Conservation (phyloP, 2,329 filamentous ascomycete species). For the Fusarium setosum region DNA sequence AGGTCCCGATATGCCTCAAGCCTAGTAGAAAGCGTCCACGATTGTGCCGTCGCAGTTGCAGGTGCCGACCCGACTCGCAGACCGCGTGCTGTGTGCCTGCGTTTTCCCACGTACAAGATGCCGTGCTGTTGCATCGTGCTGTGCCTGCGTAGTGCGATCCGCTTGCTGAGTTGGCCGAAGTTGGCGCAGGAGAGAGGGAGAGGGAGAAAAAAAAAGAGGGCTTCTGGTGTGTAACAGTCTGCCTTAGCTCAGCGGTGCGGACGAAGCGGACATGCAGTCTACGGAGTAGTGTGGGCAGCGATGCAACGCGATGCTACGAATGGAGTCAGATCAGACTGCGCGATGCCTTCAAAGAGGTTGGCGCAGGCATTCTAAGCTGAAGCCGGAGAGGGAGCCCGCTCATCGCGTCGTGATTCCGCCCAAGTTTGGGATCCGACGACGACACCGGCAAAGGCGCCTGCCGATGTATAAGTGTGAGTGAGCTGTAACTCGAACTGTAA, state of each 20-base stretch:
- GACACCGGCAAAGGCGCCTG: conserved; percentile 4
- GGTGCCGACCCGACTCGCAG: conserved; percentile 1
- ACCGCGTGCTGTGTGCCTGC: conserved; percentile 22
- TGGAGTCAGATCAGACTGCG: conserved; percentile 33
- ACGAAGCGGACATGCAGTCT: background rate
- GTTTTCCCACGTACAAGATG: conserved; percentile 18
- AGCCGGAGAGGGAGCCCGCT: background rate
- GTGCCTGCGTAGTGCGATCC: conserved; percentile 18
- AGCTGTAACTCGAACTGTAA: background rate
- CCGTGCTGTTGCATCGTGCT: conserved; percentile 21
- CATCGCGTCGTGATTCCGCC: conserved; percentile 2
- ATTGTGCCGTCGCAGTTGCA: conserved; percentile 5
- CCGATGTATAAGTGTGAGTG: conserved; percentile 9
- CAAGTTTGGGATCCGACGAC: background rate
- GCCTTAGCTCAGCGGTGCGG: background rate
- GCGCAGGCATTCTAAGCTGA: conserved; percentile 13
- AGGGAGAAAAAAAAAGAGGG: background rate
- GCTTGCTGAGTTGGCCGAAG: conserved; percentile 41
- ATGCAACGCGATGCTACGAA: conserved; percentile 29
- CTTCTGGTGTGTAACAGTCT: conserved; percentile 14
- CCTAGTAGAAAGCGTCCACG: background rate
- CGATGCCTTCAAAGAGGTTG: conserved; percentile 32
- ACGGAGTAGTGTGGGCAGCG: conserved; percentile 10
- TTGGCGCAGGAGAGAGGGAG: conserved; percentile 24
- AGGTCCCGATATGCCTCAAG: conserved; percentile 10